phyloP scores from a whole-genome alignment of 208 protist genomes.

The Leishmania lainsoni region DNA sequence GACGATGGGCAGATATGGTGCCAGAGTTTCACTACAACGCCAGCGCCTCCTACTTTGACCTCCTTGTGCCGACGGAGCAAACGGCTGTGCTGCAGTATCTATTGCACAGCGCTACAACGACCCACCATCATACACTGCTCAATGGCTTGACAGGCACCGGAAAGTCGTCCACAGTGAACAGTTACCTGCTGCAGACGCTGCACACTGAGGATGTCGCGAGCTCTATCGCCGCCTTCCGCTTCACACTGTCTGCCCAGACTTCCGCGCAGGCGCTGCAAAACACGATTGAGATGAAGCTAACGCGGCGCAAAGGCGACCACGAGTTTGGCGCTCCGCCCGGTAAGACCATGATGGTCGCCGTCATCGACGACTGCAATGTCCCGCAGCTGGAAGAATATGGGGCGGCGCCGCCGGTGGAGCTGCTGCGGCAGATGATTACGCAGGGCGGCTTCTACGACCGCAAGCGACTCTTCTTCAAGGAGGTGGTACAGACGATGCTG shows the following conservation, averaged over 20 bases:
- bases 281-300: constrained; percentile 93
- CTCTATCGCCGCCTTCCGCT: constrained; percentile 75
- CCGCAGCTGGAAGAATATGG: constrained; percentile 94
- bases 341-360: constrained; percentile 88
- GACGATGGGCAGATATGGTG: constrained; percentile 85
- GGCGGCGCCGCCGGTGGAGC: constrained; percentile 93
- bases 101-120: constrained; percentile 55
- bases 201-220: constrained; percentile 70
- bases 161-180: constrained; percentile 91
- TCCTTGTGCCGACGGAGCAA: constrained; percentile 95
- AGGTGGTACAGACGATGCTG: constrained; percentile 88
- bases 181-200: constrained; percentile 75
- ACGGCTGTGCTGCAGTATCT: constrained; percentile 87
- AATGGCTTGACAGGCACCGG: constrained; percentile 94
- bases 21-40: constrained; percentile 91
- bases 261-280: constrained; percentile 89
- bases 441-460: constrained; percentile 92
- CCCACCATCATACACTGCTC: constrained; percentile 81
- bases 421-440: constrained; percentile 93
- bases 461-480: constrained; percentile 93
- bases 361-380: constrained; percentile 97
- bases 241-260: constrained; percentile 94
- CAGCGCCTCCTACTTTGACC: constrained; percentile 90
- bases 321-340: constrained; percentile 81
- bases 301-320: constrained; percentile 87